These are phyloP conservation scores for Flaveria robusta DNA, from an alignment of 129 eudicot species.

Conservation along the genomic window DNA sequence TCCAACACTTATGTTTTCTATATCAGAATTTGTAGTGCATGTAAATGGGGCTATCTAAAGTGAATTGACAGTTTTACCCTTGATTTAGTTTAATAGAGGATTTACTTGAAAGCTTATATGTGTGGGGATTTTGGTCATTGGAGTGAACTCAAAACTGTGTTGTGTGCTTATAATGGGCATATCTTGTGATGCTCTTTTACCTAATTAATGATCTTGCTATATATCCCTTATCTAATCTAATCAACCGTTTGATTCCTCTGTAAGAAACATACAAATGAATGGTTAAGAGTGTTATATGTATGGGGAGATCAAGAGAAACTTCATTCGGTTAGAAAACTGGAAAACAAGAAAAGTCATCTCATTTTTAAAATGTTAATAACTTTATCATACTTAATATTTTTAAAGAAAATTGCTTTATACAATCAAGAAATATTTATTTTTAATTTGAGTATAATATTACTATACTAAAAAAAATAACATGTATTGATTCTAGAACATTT, in stretches of 20 bases:
- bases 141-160: neutral
- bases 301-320: too few relatives aligned
- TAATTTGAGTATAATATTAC: too few relatives aligned
- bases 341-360: too few relatives aligned
- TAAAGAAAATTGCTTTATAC: too few relatives aligned
- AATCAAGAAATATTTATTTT: too few relatives aligned
- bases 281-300: too few relatives aligned
- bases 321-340: too few relatives aligned
- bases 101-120: neutral
- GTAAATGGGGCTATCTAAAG: neutral
- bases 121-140: conserved; percentile 10
- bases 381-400: too few relatives aligned
- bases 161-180: neutral
- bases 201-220: conserved; percentile 4
- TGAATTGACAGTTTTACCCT: conserved; percentile 5
- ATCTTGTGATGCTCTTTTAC: neutral
- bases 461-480: too few relatives aligned
- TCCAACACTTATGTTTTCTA: conserved; percentile 9
- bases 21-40: conserved; percentile 3
- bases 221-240: neutral
- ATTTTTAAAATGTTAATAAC: too few relatives aligned
- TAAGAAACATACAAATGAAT: too few relatives aligned
- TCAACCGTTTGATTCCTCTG: neutral
- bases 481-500: too few relatives aligned
- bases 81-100: neutral